Base-by-base conservation (phyloP, 352 stramenopile genomes). In the Aphanomyces astaci region DNA sequence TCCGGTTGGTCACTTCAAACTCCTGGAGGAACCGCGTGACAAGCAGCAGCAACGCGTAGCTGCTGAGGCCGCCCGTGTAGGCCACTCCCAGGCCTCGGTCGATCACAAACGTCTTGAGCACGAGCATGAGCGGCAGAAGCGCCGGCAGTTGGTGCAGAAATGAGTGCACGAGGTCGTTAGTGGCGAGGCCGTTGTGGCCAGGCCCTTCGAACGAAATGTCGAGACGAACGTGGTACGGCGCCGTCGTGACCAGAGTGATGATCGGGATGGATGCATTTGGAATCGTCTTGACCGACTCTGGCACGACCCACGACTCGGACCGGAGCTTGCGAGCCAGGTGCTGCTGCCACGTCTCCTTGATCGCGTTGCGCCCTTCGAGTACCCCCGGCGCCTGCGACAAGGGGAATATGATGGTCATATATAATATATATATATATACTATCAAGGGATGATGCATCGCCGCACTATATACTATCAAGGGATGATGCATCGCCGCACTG, bases 311-410 rank as follows among this genome's bases (percentile, higher is more conserved):
- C 2, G 86, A 80, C 59, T 98, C 94, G 71, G 89, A 84, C 19
- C 95, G 95, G 11, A 99, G 76, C 63, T 97, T 98, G 33, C 96
- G 84, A 25, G 95, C 92, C 13, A 99, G 81, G 32, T 99, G 92
- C 73, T 98, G 97, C 75, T 99, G 96, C 81, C 93, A 98, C 5
- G 92, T 97, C 73, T 98, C 96, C 72, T 98, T 98, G 70, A 99
- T 98, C 17, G 96, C 96, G 76, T 99, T 99, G 69, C 96, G 83
- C 40, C 96, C 96, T 87, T 99, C 96, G 33, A 99, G 73, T 51
- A 97, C 92, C 32, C 96, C 96, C 36, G 96, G 95, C 24, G 96
- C 94, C 51, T 59, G 33, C 51, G n/a, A 1, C 25, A 32, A 22
- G n/a, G 15, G 4, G 7, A 4, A 7, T 9, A 36, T 32, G 22